phyloP scores from a whole-genome alignment of 805 yeast genomes.

The Myxozyma geophila region DNA sequence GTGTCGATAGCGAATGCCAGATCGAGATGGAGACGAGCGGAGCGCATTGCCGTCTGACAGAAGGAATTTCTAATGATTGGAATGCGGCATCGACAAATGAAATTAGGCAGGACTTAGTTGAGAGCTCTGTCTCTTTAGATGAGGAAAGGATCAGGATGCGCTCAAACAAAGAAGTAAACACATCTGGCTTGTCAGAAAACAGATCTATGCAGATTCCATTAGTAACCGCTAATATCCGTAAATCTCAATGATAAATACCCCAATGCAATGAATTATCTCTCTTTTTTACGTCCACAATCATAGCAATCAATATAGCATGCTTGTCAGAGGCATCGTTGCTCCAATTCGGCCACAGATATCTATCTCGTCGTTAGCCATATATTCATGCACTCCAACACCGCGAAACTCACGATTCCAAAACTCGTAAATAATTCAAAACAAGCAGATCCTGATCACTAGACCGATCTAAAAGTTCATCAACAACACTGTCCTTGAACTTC shows the following conservation, averaged over 20 bases:
- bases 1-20: slow-evolving; percentile 44
- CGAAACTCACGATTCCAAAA: slow-evolving; percentile 37
- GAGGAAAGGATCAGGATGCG: slow-evolving; percentile 40
- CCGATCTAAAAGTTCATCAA: slow-evolving; percentile 16
- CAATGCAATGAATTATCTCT: slow-evolving; percentile 24
- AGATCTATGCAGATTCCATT: slow-evolving; percentile 1
- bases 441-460: not conserved
- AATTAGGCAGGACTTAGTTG: slow-evolving; percentile 31
- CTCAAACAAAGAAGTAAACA: slow-evolving; percentile 44
- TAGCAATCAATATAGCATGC: slow-evolving; percentile 49
- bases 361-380: not conserved
- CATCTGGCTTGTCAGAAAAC: slow-evolving; percentile 38
- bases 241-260: not conserved
- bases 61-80: slow-evolving; percentile 37
- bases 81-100: slow-evolving; percentile 41
- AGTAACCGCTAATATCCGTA: not conserved
- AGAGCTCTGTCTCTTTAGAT: slow-evolving; percentile 16
- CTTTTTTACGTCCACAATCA: slow-evolving; percentile 36
- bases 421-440: slow-evolving; percentile 29
- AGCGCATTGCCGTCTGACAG: slow-evolving; percentile 39
- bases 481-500: slow-evolving; percentile 13
- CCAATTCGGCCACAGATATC: slow-evolving; percentile 50
- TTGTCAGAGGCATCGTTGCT: slow-evolving; percentile 49
- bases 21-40: slow-evolving; percentile 47
- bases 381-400: slow-evolving; percentile 28